A percentile compares a stretch with the other conserved stretches of the same genome.
phyloP scores from a whole-genome alignment of 805 yeast species.

The Metschnikowia colocasiae region DNA sequence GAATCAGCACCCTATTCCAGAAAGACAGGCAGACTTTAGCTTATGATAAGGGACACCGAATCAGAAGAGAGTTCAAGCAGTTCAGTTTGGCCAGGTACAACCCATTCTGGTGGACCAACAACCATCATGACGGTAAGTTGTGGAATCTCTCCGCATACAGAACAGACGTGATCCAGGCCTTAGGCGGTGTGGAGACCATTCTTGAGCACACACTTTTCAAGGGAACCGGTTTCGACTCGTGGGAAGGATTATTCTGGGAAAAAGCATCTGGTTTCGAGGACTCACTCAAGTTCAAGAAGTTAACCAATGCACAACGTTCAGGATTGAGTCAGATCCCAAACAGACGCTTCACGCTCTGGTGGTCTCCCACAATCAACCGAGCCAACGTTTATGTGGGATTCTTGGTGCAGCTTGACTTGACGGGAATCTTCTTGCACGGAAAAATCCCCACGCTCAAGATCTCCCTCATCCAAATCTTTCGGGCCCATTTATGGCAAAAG shows the following conservation, averaged over 20 bases:
- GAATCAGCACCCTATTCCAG: conserved; percentile 92
- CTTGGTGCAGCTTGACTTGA: conserved; percentile 89
- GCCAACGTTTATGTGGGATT: conserved; percentile 98
- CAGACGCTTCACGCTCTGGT: conserved; percentile 95
- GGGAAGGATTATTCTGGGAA: conserved; percentile 99
- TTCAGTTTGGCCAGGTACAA: conserved; percentile 67
- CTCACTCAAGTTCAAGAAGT: conserved; percentile 86
- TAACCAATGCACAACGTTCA: conserved; percentile 96
- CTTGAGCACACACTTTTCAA: conserved; percentile 91
- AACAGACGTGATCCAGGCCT: conserved; percentile 92
- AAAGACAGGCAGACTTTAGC: conserved; percentile 93
- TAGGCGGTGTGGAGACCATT: conserved; percentile 96
- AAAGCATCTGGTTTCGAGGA: conserved; percentile 97
- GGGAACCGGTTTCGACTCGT: conserved; percentile 95
- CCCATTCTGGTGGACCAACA: conserved; percentile 96
- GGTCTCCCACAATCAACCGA: conserved; percentile 98
- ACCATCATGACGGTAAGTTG: conserved; percentile 89
- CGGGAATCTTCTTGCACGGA: conserved; percentile 96
- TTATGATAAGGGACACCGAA: conserved; percentile 89
- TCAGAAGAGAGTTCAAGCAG: conserved; percentile 74
- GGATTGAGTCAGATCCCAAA: conserved; percentile 98
- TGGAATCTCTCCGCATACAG: conserved; percentile 94
- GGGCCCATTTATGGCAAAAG: conserved; percentile 99
- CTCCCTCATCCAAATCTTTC: conserved; percentile 89
- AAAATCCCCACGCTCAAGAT: conserved; percentile 96